These are phyloP conservation scores for Vachellia collinsii DNA, from an alignment of 306 rosid genomes.

Conservation along the genomic window DNA sequence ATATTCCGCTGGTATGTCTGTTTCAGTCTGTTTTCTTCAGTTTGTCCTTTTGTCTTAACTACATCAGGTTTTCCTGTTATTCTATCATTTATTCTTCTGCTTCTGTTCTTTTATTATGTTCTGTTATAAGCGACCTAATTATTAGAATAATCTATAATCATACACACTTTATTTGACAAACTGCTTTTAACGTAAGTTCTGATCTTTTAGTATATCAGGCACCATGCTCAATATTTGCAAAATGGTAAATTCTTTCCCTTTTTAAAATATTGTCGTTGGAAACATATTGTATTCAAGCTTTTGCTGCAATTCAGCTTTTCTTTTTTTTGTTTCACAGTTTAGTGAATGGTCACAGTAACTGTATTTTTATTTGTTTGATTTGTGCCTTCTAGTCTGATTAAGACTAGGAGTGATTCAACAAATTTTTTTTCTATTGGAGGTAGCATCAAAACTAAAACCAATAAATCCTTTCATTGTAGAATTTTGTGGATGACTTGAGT, in stretches of 20 bases:
- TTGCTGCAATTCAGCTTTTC: neutral
- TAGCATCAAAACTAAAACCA: neutral
- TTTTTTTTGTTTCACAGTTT: neutral
- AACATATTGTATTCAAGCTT: slow-evolving; percentile 5
- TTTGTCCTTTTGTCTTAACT: slow-evolving; percentile 26
- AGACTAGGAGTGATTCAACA: neutral
- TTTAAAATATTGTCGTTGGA: neutral
- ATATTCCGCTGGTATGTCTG: slow-evolving; percentile 80
- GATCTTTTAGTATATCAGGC: neutral
- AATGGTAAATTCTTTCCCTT: neutral
- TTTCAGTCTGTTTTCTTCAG: slow-evolving; percentile 10
- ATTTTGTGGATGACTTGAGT: neutral
- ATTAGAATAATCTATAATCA: neutral
- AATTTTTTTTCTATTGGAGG: neutral
- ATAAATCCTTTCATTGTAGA: neutral
- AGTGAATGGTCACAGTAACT: neutral
- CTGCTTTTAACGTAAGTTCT: neutral
- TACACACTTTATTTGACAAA: neutral
- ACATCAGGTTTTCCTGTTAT: slow-evolving; percentile 11
- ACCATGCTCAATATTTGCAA: neutral
- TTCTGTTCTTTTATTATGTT: slow-evolving; percentile 26
- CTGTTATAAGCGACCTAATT: neutral
- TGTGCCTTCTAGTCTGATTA: neutral
- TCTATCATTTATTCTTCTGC: neutral
- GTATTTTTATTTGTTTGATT: neutral